Percentiles rank a stretch among this genome's conserved stretches.
These are phyloP conservation scores for Hypoxylon fuscum DNA, from an alignment of 495 filamentous ascomycete genomes.

Conservation along the genomic window DNA sequence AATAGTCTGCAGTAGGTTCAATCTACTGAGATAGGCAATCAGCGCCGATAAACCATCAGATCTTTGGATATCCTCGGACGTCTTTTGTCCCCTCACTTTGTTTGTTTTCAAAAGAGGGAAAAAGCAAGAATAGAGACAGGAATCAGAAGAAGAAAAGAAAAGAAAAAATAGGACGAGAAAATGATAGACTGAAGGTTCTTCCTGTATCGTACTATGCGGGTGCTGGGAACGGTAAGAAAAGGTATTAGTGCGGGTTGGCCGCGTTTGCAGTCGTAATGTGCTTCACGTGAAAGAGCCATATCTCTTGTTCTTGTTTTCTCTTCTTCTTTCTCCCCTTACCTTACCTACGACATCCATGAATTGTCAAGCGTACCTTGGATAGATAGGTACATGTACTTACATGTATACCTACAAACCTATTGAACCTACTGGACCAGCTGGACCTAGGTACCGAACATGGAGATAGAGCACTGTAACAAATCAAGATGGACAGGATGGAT, in stretches of 20 bases:
- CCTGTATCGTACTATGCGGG: slow-evolving; percentile 29
- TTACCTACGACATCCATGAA: no score
- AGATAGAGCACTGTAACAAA: slow-evolving; percentile 6
- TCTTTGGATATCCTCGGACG: slow-evolving; percentile 11
- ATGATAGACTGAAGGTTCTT: slow-evolving; percentile 30
- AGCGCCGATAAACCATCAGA: slow-evolving; percentile 36
- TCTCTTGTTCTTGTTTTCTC: neutral
- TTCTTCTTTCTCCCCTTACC: no score
- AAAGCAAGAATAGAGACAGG: slow-evolving; percentile 33
- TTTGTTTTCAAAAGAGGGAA: slow-evolving; percentile 15
- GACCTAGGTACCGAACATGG: no score
- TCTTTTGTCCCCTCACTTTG: slow-evolving; percentile 7
- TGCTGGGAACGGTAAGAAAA: slow-evolving; percentile 29
- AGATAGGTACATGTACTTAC: no score
- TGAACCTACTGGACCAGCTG: neutral
- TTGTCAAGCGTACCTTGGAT: no score
- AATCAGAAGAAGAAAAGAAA: no score
- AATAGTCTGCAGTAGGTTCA: slow-evolving; percentile 15
- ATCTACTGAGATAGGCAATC: slow-evolving; percentile 33
- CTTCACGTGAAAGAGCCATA: neutral
- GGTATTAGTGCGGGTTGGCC: slow-evolving; percentile 33
- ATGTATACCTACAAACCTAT: no score
- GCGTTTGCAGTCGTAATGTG: slow-evolving; percentile 25
- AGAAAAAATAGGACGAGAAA: slow-evolving; percentile 20
- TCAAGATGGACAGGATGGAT: slow-evolving; percentile 5